Evolutionary conservation across 164 flowering plant species (phyloP).

Genomic region (Malania oleifera): DNA sequence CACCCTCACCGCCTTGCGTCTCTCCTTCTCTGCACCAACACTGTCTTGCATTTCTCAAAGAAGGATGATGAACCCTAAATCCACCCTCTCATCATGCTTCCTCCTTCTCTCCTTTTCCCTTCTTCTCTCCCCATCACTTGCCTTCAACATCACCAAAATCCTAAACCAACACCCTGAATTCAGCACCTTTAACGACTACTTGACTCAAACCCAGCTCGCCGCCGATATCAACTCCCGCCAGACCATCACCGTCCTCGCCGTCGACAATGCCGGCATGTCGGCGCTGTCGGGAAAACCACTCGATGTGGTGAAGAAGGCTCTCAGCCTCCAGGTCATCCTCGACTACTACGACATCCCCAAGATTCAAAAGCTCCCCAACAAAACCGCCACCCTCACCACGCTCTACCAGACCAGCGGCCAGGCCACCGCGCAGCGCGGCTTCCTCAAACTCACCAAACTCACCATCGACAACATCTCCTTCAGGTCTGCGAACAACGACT

Average conservation of each 20-base stretch:
- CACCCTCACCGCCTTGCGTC: too few relatives aligned
- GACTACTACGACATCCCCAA: conserved; percentile 29
- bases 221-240: conserved; percentile 19
- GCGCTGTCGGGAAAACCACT: conserved; percentile 6
- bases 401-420: conserved; percentile 26
- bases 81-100: too few relatives aligned
- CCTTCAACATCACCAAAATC: too few relatives aligned
- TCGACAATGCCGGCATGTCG: conserved; percentile 15
- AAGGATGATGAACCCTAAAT: too few relatives aligned
- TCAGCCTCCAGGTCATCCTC: conserved; percentile 28
- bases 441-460: conserved; percentile 15
- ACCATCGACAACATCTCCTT: conserved; percentile 13
- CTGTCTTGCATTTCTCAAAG: too few relatives aligned
- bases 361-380: conserved; percentile 16
- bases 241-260: conserved; percentile 28
- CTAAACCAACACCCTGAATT: too few relatives aligned
- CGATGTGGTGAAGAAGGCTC: conserved; percentile 17
- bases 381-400: conserved; percentile 18
- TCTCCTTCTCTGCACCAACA: too few relatives aligned
- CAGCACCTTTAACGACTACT: conserved; percentile 18
- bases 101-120: too few relatives aligned
- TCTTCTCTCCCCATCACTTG: too few relatives aligned
- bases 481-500: conserved; percentile 21
- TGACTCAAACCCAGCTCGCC: conserved; percentile 17
- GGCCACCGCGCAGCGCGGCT: conserved; percentile 25